Evolutionary conservation across 805 yeast species (phyloP), one percentile per base, ranked within the genome.

Genomic region (Phaffomyces antillensis): DNA sequence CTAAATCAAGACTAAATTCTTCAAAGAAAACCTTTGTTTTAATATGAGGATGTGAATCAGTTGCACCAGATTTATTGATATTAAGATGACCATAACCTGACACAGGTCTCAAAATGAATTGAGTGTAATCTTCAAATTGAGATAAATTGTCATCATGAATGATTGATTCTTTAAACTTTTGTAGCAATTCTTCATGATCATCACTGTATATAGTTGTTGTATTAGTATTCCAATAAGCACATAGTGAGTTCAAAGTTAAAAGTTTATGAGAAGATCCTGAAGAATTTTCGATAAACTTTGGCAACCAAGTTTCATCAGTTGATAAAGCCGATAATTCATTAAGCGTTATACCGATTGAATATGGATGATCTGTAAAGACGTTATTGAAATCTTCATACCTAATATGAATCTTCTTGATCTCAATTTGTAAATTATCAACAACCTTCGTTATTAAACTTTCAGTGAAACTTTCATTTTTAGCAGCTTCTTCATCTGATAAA

Each of bases 261-360:
- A 91, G 67, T 60, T 93, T 93, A 52, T 86, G 77, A 0, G 97
- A 79, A 39, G 82, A 70, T 16, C 71, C 59, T 28, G 79, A 78
- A 5, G 84, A 71, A 25, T 83, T 80, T 2, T 91, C 77, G 26
- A 93, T 83, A 61, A 91, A 91, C 17, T 83, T 82, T 2, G 95
- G 93, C 20, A 73, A 65, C 98, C 98, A 93, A 32, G 75, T 66
- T 28, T 75, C 81, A 62, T 91, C 90, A 0, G 98, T 82, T 1
- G 96, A 87, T 0, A 89, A 85, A 0, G 96, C 98, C 0, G 96
- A 87, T 36, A 93, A 70, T 64, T 93, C 98, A 36, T 78, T 76
- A 40, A 93, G 71, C 0, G 95, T 83, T 16, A 88, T 54, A 5
- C 99, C 99, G 34, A 89, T 65, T 0, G 96, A 73, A 53, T 86